Percentiles rank a stretch among this genome's conserved stretches.
Conservation (phyloP, 2,329 filamentous ascomycete species). For the Dryadomyces quercus-mongolicae region DNA sequence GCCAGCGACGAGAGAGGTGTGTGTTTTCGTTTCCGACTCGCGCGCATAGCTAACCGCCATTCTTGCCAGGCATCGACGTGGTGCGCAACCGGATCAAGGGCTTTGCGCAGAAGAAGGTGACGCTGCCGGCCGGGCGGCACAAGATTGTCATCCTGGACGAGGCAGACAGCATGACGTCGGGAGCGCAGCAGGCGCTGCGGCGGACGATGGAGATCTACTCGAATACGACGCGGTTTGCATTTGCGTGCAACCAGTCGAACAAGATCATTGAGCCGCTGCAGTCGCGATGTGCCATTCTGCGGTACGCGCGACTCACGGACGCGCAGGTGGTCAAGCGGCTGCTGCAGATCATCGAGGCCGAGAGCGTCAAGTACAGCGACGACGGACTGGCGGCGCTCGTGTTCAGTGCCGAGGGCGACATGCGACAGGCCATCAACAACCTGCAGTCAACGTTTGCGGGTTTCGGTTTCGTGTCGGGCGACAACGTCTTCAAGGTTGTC, state of each 20-base stretch:
- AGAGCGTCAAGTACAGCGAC: slow-evolving; percentile 81
- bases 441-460: slow-evolving; percentile 86
- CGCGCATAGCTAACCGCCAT: background rate
- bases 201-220: slow-evolving; percentile 99
- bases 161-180: slow-evolving; percentile 95
- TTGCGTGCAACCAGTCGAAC: slow-evolving; percentile 97
- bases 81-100: slow-evolving; percentile 96
- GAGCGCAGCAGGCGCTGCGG: slow-evolving; percentile 87
- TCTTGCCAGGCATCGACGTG: slow-evolving; percentile 69
- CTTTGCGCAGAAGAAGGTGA: slow-evolving; percentile 98
- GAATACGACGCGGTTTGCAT: slow-evolving; percentile 89
- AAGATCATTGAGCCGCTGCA: slow-evolving; percentile 99
- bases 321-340: slow-evolving; percentile 83
- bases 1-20: slow-evolving; percentile 64
- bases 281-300: slow-evolving; percentile 88
- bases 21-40: background rate
- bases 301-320: slow-evolving; percentile 87
- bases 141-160: slow-evolving; percentile 97
- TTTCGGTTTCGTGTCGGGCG: slow-evolving; percentile 92
- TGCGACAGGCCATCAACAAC: slow-evolving; percentile 98
- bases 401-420: slow-evolving; percentile 94
- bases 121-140: slow-evolving; percentile 76
- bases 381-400: slow-evolving; percentile 93
- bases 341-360: slow-evolving; percentile 84
- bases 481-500: slow-evolving; percentile 97